A percentile compares a stretch with the other conserved stretches of the same genome.
Conservation (phyloP, 306 rosid species). For the Luffa acutangula region DNA sequence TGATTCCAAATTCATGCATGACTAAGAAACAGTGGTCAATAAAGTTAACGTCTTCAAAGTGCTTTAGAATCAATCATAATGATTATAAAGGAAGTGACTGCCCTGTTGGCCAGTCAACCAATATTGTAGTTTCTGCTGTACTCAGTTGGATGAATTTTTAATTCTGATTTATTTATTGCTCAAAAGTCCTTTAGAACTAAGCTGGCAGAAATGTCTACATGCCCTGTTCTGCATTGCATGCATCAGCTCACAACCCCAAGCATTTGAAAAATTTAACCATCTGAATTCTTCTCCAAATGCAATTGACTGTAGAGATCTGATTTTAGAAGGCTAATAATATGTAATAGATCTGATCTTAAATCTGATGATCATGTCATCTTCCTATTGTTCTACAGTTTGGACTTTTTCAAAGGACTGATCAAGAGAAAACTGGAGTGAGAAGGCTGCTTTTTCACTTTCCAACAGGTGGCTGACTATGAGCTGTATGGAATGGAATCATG, state of each 20-base stretch:
- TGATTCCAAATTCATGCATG: neutral
- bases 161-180: neutral
- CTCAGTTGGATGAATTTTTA: neutral
- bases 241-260: neutral
- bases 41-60: neutral
- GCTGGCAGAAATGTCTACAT: neutral
- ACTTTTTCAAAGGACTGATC: constrained; percentile 72
- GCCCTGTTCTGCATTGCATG: neutral
- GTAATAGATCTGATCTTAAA: neutral
- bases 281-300: neutral
- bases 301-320: neutral
- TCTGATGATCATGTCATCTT: constrained; percentile 10
- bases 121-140: neutral
- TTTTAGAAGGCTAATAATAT: neutral
- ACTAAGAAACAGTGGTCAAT: neutral
- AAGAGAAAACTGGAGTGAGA: constrained; percentile 54
- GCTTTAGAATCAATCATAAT: neutral
- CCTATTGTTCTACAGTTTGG: constrained; percentile 42
- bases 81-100: neutral
- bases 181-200: neutral
- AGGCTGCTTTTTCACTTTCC: neutral
- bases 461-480: neutral
- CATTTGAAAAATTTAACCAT: neutral
- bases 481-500: constrained; percentile 3
- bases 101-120: neutral